Conservation (phyloP, 495 filamentous ascomycete species). For the Aspergillus conjunctus region DNA sequence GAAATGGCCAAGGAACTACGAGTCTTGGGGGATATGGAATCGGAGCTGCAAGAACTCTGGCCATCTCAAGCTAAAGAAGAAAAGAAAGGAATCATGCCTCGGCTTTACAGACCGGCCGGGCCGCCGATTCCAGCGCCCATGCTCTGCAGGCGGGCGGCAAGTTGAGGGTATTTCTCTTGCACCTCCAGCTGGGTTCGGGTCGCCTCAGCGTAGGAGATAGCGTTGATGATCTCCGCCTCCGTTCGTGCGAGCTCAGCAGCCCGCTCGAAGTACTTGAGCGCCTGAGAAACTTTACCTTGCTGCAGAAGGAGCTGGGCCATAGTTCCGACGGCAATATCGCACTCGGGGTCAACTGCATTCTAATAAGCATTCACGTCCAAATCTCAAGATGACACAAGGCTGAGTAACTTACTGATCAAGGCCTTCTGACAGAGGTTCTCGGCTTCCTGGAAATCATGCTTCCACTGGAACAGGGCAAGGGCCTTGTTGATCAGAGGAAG, state of each 20-base stretch:
- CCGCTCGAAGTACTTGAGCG: constrained; percentile 94
- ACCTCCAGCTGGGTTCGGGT: constrained; percentile 96
- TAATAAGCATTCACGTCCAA: constrained; percentile 19
- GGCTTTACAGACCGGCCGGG: constrained; percentile 40
- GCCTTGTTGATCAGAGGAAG: constrained; percentile 98
- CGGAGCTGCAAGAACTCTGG: constrained; percentile 11
- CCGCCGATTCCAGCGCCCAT: constrained; percentile 60
- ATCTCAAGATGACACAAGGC: not conserved
- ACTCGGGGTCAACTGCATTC: constrained; percentile 92
- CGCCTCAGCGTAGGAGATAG: constrained; percentile 94
- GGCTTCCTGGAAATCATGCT: constrained; percentile 90
- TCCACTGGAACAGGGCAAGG: constrained; percentile 95
- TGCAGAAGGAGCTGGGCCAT: constrained; percentile 99
- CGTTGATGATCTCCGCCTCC: constrained; percentile 93
- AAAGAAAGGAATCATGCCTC: constrained; percentile 21
- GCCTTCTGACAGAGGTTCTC: constrained; percentile 97
- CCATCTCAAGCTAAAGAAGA: constrained; percentile 14
- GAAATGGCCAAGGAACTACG: constrained; percentile 27
- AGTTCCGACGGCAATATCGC: constrained; percentile 97
- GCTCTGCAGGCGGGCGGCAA: constrained; percentile 77
- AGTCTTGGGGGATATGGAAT: constrained; percentile 28
- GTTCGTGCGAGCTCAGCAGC: constrained; percentile 95
- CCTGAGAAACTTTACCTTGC: constrained; percentile 94
- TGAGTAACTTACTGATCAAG: constrained; percentile 78
- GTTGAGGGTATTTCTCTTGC: constrained; percentile 96